Evolutionary conservation across 345 rosid species (phyloP).

Genomic region (Eucalyptus fibrosa): DNA sequence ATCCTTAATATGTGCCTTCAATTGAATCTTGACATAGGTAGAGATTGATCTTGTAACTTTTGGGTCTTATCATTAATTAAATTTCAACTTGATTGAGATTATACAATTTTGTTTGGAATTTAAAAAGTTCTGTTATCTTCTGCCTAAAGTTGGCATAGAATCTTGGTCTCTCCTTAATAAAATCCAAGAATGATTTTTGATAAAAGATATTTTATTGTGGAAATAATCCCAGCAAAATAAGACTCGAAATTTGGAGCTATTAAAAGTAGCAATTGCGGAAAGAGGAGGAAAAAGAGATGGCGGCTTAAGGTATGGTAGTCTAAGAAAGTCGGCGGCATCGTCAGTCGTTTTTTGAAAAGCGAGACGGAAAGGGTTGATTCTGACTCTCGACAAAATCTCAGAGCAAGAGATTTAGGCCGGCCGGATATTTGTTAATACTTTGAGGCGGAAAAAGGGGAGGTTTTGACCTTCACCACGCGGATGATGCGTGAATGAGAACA

Average conservation of each 20-base stretch:
- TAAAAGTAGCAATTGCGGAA: background rate
- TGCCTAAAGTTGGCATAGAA: too few species aligned
- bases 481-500: background rate
- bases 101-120: background rate
- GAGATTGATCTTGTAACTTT: background rate
- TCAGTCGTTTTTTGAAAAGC: background rate
- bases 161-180: too few species aligned
- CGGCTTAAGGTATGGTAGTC: background rate
- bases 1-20: too few species aligned
- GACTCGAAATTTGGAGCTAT: background rate
- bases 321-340: background rate
- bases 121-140: background rate
- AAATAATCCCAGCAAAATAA: background rate
- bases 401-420: background rate
- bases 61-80: fast-evolving
- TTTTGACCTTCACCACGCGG: background rate
- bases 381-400: background rate
- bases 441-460: background rate
- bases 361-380: background rate
- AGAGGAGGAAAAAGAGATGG: background rate
- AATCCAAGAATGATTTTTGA: too few species aligned
- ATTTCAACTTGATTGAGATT: too few species aligned
- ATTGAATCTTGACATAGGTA: too few species aligned
- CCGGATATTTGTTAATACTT: background rate
- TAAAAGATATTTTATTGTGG: background rate